phyloP scores from a whole-genome alignment of 495 filamentous ascomycete species.

The Penicillium tannophilum region DNA sequence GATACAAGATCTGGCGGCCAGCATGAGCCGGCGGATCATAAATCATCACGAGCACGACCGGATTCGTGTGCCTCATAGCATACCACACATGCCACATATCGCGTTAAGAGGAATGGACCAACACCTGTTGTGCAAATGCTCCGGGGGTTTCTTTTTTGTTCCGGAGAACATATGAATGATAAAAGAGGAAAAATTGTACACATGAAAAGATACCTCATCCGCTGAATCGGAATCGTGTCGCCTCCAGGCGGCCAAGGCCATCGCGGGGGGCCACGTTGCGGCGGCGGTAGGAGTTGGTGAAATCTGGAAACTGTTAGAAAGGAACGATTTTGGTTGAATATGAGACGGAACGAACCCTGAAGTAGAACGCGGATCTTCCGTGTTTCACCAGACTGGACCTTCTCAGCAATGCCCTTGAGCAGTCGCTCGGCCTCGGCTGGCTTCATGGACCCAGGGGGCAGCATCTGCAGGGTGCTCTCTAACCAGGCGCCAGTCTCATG shows the following conservation, averaged over 20 bases:
- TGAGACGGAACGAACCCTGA: conserved; percentile 56
- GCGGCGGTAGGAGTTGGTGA: conserved; percentile 89
- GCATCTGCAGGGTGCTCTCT: conserved; percentile 75
- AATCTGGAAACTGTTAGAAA: conserved; percentile 56
- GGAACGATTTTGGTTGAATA: background rate
- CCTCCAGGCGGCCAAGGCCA: conserved; percentile 82
- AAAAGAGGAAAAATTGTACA: conserved; percentile 23
- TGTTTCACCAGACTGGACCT: conserved; percentile 70
- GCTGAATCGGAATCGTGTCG: conserved; percentile 79
- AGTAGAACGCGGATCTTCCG: conserved; percentile 80
- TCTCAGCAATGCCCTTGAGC: conserved; percentile 64
- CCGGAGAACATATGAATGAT: conserved; percentile 10
- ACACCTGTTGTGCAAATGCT: conserved; percentile 31
- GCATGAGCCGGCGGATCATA: conserved; percentile 24
- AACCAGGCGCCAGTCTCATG: conserved; percentile 76
- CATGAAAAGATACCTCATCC: conserved; percentile 45
- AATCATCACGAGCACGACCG: conserved; percentile 27
- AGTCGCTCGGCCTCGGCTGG: conserved; percentile 63
- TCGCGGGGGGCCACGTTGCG: conserved; percentile 94
- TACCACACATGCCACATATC: conserved; percentile 19
- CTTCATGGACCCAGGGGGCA: conserved; percentile 80
- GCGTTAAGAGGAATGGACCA: conserved; percentile 19
- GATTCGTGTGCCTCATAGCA: conserved; percentile 24
- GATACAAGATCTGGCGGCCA: conserved; percentile 15
- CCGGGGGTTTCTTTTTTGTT: conserved; percentile 23